phyloP scores from a whole-genome alignment of 176 grass and related monocot species.

The Pontederia crassipes region DNA sequence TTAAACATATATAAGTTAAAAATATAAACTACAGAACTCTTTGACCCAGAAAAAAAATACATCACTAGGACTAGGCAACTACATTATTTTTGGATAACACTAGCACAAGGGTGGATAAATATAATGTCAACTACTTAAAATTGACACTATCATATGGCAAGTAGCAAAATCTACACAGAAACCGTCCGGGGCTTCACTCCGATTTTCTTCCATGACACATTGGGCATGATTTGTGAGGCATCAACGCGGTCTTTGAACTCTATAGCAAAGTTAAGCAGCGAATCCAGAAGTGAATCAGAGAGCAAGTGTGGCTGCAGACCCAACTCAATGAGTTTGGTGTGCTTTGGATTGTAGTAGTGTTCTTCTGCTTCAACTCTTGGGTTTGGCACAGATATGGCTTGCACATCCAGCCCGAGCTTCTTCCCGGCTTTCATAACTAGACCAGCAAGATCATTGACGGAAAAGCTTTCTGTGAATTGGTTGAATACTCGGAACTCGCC shows the following conservation, averaged over 20 bases:
- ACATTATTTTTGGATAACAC: too few relatives aligned
- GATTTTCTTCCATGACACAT: constrained; percentile 85
- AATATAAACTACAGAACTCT: too few relatives aligned
- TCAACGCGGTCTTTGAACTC: constrained; percentile 71
- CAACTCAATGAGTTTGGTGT: constrained; percentile 65
- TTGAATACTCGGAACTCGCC: constrained; percentile 96
- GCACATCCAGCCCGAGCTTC: constrained; percentile 67
- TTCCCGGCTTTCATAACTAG: constrained; percentile 61
- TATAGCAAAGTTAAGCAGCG: constrained; percentile 73
- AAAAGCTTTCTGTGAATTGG: constrained; percentile 95
- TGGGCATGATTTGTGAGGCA: constrained; percentile 76
- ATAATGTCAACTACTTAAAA: too few relatives aligned
- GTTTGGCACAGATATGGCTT: constrained; percentile 62
- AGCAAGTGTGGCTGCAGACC: constrained; percentile 65
- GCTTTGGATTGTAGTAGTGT: constrained; percentile 88
- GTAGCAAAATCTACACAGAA: constrained; percentile 22
- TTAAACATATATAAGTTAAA: too few relatives aligned
- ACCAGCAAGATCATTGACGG: constrained; percentile 62
- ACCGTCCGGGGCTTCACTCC: constrained; percentile 45
- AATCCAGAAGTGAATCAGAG: constrained; percentile 75
- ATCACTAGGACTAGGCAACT: too few relatives aligned
- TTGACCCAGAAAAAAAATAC: neutral
- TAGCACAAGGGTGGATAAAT: too few relatives aligned
- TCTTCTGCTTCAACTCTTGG: constrained; percentile 84
- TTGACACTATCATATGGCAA: too few relatives aligned